Evolutionary conservation across 2,329 filamentous ascomycete species (phyloP), one percentile per base, ranked within the genome.

Genomic region (Malbranchea cinnamomea): DNA sequence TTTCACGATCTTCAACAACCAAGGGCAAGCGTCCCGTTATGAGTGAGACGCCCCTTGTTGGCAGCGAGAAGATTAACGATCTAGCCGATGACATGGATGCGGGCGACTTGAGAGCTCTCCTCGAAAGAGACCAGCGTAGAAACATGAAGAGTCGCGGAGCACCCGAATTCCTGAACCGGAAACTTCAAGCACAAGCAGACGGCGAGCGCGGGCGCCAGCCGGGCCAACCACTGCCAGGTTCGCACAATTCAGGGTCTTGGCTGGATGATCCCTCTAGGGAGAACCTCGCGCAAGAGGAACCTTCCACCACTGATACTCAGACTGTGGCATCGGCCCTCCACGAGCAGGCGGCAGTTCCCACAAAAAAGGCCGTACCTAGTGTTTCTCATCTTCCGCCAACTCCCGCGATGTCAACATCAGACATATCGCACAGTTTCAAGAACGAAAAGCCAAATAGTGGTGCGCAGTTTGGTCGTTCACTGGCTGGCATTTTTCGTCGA

Each of bases 21-120:
- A 64, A 50, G 60, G 67, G 56, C 59, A 67, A 47, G 46, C 68
- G 36, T 50, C 64, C 40, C 54, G 67, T 38, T 52, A 61, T 40
- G 54, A 65, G n/a, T 0, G 71, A 81, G 37, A 74, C 76, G n/a
- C 50, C 55, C 14, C 37, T 55, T 56, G 71, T 45, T 55, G 79
- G 49, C 56, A 81, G 56, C 58, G 79, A 53, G 56, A 62, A 63
- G 19, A 68, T 78, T 26, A 70, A 75, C 35, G 68, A 71, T 25
- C 51, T 95, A 25, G 89, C 84, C 13, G 80, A 95, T 48, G 78
- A 81, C 35, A 64, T 98, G 32, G 82, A 83, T 54, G 79, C 89
- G 3, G 72, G 78, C 30, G 85, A 83, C 42, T 53, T 98, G 22
- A 71, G 87, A 35, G 80, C 92, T 48, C 63, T 95, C 17, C 78